Conservation (phyloP, 164 flowering plant genomes). For the Hamamelis virginiana region DNA sequence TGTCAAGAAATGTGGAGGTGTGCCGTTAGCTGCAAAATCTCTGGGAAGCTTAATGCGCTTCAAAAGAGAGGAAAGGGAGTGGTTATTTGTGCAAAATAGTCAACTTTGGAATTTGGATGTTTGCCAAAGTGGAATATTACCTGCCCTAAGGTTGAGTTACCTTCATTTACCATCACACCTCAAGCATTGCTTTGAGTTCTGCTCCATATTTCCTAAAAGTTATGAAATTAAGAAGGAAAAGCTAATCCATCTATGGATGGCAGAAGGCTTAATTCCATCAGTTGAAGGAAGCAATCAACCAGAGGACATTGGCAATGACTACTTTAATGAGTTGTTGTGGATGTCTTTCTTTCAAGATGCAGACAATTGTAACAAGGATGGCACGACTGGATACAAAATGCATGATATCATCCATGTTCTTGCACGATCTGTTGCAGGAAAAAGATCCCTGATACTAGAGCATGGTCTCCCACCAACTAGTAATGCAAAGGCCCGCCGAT, state of each 20-base stretch:
- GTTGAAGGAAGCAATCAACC: neutral
- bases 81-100: slow-evolving; percentile 10
- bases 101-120: slow-evolving; percentile 16
- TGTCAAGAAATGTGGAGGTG: slow-evolving; percentile 17
- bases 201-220: slow-evolving; percentile 16
- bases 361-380: neutral
- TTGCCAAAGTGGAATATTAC: slow-evolving; percentile 2
- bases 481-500: slow-evolving; percentile 6
- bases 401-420: slow-evolving; percentile 18
- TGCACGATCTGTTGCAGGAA: slow-evolving; percentile 14
- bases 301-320: slow-evolving; percentile 19
- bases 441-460: slow-evolving; percentile 1
- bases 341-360: slow-evolving; percentile 13
- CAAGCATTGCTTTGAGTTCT: slow-evolving; percentile 14
- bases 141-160: slow-evolving; percentile 19
- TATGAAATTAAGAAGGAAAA: slow-evolving; percentile 13
- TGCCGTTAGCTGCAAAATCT: slow-evolving; percentile 19
- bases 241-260: slow-evolving; percentile 20
- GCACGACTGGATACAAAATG: slow-evolving; percentile 2
- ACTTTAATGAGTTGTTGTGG: slow-evolving; percentile 19
- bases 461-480: neutral
- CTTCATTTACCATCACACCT: slow-evolving; percentile 17
- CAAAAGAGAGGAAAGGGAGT: slow-evolving; percentile 10
- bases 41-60: slow-evolving; percentile 17
- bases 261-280: slow-evolving; percentile 18